Conservation (phyloP, 1,139 yeast genomes). For the Geotrichum carabidarum region DNA sequence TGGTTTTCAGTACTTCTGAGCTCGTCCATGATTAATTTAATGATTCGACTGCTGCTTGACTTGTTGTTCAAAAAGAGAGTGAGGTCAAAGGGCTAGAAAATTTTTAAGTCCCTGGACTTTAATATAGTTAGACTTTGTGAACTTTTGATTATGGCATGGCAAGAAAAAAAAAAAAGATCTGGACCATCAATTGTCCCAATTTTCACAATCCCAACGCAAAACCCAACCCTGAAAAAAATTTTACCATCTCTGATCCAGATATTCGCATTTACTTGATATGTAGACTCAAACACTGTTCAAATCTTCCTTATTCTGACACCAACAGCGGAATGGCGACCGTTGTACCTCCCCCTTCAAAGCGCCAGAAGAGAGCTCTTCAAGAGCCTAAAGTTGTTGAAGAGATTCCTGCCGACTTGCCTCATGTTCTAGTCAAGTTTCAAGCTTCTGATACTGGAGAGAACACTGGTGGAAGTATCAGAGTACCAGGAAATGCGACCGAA, state of each 20-base stretch:
- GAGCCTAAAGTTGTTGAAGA: constrained; percentile 68
- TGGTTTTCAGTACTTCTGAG: constrained; percentile 37
- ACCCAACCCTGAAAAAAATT: constrained; percentile 17
- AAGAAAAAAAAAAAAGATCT: neutral
- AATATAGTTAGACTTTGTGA: too few relatives aligned
- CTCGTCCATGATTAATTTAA: constrained; percentile 32
- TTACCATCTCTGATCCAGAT: neutral
- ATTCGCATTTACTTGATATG: neutral
- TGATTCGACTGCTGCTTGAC: neutral
- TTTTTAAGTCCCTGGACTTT: neutral
- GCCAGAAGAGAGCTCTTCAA: constrained; percentile 80
- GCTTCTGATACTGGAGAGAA: constrained; percentile 93
- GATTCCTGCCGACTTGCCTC: constrained; percentile 74
- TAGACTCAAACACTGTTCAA: neutral
- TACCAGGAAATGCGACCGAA: constrained; percentile 85
- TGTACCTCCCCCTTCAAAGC: constrained; percentile 89
- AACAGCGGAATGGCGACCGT: constrained; percentile 70
- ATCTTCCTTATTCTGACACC: neutral
- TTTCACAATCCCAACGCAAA: constrained; percentile 12
- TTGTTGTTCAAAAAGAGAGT: too few relatives aligned
- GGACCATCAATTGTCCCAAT: neutral
- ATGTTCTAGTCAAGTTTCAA: constrained; percentile 82
- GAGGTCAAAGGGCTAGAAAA: neutral
- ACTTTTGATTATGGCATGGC: too few relatives aligned
- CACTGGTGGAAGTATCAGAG: constrained; percentile 79